phyloP scores from a whole-genome alignment of 2,329 filamentous ascomycete genomes.

The Byssoonygena ceratinophila region DNA sequence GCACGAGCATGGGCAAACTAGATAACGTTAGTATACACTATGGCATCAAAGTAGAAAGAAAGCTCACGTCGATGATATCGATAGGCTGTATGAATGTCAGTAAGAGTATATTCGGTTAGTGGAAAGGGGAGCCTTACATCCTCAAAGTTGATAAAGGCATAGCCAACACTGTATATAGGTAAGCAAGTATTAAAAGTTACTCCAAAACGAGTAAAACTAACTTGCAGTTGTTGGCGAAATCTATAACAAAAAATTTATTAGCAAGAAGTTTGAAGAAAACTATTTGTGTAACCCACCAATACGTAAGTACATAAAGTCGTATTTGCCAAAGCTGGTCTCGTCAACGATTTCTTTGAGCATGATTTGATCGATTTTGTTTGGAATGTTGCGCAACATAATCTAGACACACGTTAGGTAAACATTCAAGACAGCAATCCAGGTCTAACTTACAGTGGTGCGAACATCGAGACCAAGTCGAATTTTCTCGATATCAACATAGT shows the following conservation, averaged over 20 bases:
- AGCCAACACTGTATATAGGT: constrained; percentile 60
- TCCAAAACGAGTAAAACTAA: constrained; percentile 36
- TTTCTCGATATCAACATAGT: constrained; percentile 36
- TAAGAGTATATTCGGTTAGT: constrained; percentile 8
- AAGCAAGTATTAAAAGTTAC: neutral
- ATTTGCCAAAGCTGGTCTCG: constrained; percentile 65
- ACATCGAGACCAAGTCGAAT: constrained; percentile 55
- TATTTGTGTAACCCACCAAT: constrained; percentile 46
- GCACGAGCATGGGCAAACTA: constrained; percentile 62
- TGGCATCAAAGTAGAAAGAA: neutral
- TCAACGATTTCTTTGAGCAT: constrained; percentile 73
- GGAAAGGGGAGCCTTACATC: constrained; percentile 48
- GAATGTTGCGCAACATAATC: constrained; percentile 94
- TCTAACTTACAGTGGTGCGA: constrained; percentile 55
- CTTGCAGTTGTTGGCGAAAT: constrained; percentile 77
- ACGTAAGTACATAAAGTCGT: constrained; percentile 89
- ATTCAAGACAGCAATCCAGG: neutral
- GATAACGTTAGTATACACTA: constrained; percentile 21
- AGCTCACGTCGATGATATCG: constrained; percentile 58
- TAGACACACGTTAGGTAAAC: constrained; percentile 26
- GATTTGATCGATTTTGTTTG: constrained; percentile 68
- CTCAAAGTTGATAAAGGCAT: constrained; percentile 93
- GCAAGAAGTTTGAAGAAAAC: neutral
- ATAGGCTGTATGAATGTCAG: constrained; percentile 48
- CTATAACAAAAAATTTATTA: constrained; percentile 28